A percentile compares a stretch with the other conserved stretches of the same genome.
phyloP scores from a whole-genome alignment of 352 stramenopile species.

The Phytophthora capsici region DNA sequence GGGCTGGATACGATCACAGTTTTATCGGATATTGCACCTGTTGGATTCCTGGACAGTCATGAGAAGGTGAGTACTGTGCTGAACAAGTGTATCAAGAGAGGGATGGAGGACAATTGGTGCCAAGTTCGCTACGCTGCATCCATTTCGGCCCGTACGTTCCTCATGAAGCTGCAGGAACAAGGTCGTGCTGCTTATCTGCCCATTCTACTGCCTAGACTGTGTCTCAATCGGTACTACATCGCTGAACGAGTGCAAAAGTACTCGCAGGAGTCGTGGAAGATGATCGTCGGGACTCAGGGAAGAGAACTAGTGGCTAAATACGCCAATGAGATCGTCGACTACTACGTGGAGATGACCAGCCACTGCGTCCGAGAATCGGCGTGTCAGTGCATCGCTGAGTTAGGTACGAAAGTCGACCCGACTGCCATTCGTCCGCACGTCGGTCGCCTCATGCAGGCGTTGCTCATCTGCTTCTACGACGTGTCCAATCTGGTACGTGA shows the following conservation, averaged over 20 bases:
- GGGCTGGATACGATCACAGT: conserved; percentile 87
- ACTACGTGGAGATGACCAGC: conserved; percentile 96
- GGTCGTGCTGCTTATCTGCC: conserved; percentile 67
- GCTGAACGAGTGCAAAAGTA: conserved; percentile 97
- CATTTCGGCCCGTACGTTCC: conserved; percentile 91
- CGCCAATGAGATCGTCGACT: conserved; percentile 91
- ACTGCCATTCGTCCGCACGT: conserved; percentile 77
- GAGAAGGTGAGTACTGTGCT: conserved; percentile 52
- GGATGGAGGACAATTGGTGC: conserved; percentile 97
- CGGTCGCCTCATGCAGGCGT: conserved; percentile 73
- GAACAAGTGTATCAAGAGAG: conserved; percentile 73
- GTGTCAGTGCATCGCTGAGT: conserved; percentile 96
- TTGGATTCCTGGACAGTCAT: conserved; percentile 56
- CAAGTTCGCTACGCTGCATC: conserved; percentile 96
- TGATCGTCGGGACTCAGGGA: conserved; percentile 87
- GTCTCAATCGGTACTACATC: conserved; percentile 97
- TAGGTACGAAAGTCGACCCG: conserved; percentile 90
- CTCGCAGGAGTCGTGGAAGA: conserved; percentile 95
- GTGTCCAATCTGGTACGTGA: conserved; percentile 96
- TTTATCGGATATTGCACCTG: conserved; percentile 53
- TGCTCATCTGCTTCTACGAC: conserved; percentile 97
- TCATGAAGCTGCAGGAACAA: conserved; percentile 74
- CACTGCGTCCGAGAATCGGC: conserved; percentile 96
- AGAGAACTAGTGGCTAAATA: conserved; percentile 88
- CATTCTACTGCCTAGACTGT: conserved; percentile 94